Conservation (phyloP, 2,329 filamentous ascomycete genomes). For the Aulographum hederae region DNA sequence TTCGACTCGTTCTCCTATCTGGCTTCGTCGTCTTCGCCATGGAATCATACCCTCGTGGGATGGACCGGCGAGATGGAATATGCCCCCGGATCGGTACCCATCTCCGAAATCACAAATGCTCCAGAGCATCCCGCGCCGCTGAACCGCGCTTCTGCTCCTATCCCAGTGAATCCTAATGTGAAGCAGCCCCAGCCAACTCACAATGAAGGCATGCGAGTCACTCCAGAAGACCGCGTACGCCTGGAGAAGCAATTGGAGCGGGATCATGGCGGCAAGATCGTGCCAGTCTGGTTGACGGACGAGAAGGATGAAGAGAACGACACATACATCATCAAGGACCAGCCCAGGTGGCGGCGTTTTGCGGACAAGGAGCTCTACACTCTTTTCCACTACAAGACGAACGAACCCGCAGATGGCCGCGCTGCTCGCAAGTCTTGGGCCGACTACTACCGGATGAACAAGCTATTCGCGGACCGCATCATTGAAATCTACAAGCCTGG, state of each 20-base stretch:
- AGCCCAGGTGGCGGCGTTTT: slow-evolving; percentile 73
- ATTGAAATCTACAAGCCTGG: slow-evolving; percentile 79
- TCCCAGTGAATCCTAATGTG: slow-evolving; percentile 46
- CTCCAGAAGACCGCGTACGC: slow-evolving; percentile 47
- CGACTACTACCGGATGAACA: slow-evolving; percentile 86
- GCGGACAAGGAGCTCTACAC: slow-evolving; percentile 85
- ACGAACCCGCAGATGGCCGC: slow-evolving; percentile 72
- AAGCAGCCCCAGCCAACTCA: slow-evolving; percentile 38
- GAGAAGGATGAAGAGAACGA: slow-evolving; percentile 47
- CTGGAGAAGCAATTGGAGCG: slow-evolving; percentile 59
- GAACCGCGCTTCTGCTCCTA: slow-evolving; percentile 62
- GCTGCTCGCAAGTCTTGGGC: slow-evolving; percentile 71
- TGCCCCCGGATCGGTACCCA: slow-evolving; percentile 12
- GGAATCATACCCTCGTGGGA: slow-evolving; percentile 83
- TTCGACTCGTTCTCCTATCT: slow-evolving; percentile 84
- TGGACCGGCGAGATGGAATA: slow-evolving; percentile 66
- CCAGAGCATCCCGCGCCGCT: slow-evolving; percentile 34
- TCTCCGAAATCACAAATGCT: slow-evolving; percentile 11
- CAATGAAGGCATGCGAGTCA: slow-evolving; percentile 52
- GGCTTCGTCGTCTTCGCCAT: slow-evolving; percentile 63
- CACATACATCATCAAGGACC: slow-evolving; percentile 47
- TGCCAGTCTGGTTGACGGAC: slow-evolving; percentile 80
- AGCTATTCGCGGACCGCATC: slow-evolving; percentile 78
- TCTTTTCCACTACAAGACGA: slow-evolving; percentile 89
- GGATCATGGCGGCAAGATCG: slow-evolving; percentile 57